Percentiles rank a stretch among this genome's conserved stretches.
Evolutionary conservation across 306 rosid genomes (phyloP).

Genomic region (Prunus armeniaca): DNA sequence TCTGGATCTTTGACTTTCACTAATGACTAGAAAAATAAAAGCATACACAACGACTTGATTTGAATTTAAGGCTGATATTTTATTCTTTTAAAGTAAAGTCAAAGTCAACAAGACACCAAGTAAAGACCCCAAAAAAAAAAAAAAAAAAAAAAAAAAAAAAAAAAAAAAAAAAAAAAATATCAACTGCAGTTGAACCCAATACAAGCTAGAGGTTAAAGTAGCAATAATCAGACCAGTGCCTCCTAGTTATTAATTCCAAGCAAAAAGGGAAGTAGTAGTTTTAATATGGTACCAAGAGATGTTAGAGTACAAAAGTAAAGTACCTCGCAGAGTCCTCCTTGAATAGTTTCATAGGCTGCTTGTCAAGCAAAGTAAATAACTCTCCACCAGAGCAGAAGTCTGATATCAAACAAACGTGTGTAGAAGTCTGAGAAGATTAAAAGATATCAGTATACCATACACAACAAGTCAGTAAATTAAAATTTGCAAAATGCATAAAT

Average conservation of each 20-base stretch:
- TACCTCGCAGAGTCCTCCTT: constrained; percentile 93
- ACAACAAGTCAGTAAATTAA: not conserved
- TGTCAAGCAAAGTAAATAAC: constrained; percentile 87
- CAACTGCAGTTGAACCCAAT: not conserved
- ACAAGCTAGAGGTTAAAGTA: not conserved
- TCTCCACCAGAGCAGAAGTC: constrained; percentile 93
- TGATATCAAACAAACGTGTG: constrained; percentile 91
- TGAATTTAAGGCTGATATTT: not conserved
- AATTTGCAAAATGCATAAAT: not conserved
- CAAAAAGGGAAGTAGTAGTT: constrained; percentile 1
- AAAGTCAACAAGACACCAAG: not conserved
- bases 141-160: too few relatives aligned
- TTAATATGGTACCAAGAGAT: not conserved
- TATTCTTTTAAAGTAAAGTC: too few relatives aligned
- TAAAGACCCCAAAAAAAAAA: too few relatives aligned
- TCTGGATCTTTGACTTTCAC: not conserved
- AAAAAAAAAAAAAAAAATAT: too few relatives aligned
- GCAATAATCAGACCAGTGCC: not conserved
- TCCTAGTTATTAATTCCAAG: not conserved
- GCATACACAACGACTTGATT: not conserved
- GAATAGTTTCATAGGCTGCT: constrained; percentile 85
- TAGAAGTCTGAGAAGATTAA: constrained; percentile 61
- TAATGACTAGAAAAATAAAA: not conserved
- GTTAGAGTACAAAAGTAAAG: constrained; percentile 1
- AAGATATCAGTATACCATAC: constrained; percentile 22